phyloP scores from a whole-genome alignment of 2,329 filamentous ascomycete genomes.

The Calycina herbarum region DNA sequence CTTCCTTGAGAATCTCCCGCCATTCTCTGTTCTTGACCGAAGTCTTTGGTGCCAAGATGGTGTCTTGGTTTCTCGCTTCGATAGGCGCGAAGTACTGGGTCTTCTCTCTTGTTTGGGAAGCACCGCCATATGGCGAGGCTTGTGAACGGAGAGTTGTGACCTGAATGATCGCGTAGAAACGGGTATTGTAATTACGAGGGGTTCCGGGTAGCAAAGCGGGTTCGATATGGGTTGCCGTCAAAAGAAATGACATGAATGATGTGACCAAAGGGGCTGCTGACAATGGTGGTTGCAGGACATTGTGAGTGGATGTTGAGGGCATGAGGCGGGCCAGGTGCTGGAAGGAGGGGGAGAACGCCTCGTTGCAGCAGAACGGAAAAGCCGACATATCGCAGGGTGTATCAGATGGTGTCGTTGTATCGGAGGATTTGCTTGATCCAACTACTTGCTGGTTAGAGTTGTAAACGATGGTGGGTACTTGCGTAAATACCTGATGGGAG shows the following conservation, averaged over 20 bases:
- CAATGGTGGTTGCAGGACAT: not conserved
- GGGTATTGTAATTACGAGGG: not conserved
- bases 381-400: constrained; percentile 1
- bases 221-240: not conserved
- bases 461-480: not conserved
- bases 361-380: constrained; percentile 19
- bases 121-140: not conserved
- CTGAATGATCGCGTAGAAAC: not conserved
- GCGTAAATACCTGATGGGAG: not conserved
- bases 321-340: constrained; percentile 1
- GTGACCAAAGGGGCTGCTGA: not conserved
- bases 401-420: not conserved
- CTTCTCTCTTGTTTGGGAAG: no score
- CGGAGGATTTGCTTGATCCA: not conserved
- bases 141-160: not conserved
- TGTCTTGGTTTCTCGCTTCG: constrained; percentile 8
- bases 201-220: not conserved
- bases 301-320: not conserved
- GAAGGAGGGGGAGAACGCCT: constrained; percentile 14
- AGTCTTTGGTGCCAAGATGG: constrained; percentile 7
- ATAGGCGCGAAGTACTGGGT: constrained; percentile 15
- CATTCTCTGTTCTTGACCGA: not conserved
- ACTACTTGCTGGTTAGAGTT: not conserved
- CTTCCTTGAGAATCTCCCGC: not conserved
- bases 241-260: not conserved